Evolutionary conservation across 1,284 basidiomycete genomes (phyloP).

Genomic region (Pterulicium gracile): DNA sequence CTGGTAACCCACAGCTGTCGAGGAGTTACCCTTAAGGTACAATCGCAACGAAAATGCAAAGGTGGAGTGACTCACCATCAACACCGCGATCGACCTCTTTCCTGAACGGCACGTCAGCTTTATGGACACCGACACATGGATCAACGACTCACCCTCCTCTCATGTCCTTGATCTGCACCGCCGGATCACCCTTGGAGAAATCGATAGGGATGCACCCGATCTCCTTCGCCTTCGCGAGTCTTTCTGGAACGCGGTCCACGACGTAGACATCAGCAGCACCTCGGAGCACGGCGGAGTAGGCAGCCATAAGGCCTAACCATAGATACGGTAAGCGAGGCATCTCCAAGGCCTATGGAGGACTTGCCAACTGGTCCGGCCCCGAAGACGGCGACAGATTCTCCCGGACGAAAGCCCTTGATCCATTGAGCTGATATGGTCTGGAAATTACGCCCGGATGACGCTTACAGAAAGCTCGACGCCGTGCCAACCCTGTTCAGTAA

Average conservation of each 20-base stretch:
- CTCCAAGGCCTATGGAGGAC: background rate
- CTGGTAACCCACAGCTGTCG: constrained; percentile 38
- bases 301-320: constrained; percentile 33
- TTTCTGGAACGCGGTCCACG: constrained; percentile 40
- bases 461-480: constrained; percentile 35
- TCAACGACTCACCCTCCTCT: constrained; percentile 27
- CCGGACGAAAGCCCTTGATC: constrained; percentile 35
- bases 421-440: background rate
- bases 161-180: constrained; percentile 29
- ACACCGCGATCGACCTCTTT: constrained; percentile 41
- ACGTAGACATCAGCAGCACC: constrained; percentile 42
- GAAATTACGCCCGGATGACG: background rate
- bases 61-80: constrained; percentile 26
- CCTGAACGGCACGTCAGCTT: constrained; percentile 14
- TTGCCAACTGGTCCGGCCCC: constrained; percentile 35
- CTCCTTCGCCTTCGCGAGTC: constrained; percentile 36
- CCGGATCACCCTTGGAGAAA: constrained; percentile 32
- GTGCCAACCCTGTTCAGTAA: constrained; percentile 35
- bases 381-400: constrained; percentile 40
- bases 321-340: too few species aligned
- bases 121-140: background rate
- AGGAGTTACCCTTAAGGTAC: background rate
- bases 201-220: constrained; percentile 40
- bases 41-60: too few species aligned
- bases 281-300: constrained; percentile 38